These are phyloP conservation scores for Fusarium nodosum DNA, from an alignment of 2,329 filamentous ascomycete species.

Conservation along the genomic window DNA sequence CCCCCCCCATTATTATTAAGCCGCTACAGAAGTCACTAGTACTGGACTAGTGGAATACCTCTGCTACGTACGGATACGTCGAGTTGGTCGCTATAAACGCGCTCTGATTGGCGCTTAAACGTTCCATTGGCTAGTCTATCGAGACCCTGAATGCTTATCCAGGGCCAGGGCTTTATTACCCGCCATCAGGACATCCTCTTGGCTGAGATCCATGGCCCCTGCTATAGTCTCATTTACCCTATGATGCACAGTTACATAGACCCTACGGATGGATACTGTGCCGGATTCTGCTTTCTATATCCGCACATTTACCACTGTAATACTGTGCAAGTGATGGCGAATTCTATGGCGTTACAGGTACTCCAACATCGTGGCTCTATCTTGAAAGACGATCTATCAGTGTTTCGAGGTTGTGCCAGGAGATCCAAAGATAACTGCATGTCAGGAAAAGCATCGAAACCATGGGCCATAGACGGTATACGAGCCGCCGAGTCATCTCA, in stretches of 20 bases:
- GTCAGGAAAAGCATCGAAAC: neutral
- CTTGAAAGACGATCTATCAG: neutral
- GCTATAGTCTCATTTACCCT: neutral
- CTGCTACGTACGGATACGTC: neutral
- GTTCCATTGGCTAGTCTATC: neutral
- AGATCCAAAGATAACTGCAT: neutral
- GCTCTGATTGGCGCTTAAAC: neutral
- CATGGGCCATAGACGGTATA: neutral
- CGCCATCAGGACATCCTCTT: neutral
- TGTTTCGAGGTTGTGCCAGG: neutral
- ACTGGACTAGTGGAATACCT: neutral
- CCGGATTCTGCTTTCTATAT: neutral
- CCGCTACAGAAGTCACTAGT: neutral
- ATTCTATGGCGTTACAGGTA: neutral
- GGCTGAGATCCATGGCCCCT: neutral
- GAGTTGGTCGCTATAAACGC: neutral
- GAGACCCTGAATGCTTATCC: neutral
- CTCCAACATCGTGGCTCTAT: neutral
- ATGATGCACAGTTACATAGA: neutral
- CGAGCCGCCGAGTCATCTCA: neutral
- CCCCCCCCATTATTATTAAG: neutral
- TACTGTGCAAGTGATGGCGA: neutral
- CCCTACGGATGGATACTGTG: neutral
- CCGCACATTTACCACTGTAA: neutral
- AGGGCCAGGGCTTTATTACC: neutral